Conservation (phyloP, 2,329 filamentous ascomycete species). For the Aureobasidium sp. region DNA sequence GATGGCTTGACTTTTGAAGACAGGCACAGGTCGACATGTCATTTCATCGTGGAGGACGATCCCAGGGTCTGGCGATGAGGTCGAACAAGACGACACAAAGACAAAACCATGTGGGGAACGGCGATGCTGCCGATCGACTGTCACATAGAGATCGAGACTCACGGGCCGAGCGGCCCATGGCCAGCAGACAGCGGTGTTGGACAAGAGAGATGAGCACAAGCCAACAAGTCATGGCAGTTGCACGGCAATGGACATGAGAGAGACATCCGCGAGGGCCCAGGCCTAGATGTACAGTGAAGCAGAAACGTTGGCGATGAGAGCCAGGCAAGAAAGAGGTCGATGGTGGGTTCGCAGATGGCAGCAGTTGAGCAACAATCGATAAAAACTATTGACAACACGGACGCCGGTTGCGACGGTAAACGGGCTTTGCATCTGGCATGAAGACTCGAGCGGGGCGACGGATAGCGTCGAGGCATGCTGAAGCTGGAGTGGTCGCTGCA, state of each 20-base stretch:
- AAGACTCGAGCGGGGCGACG: not conserved
- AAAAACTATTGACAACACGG: slow-evolving; percentile 7
- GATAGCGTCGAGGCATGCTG: slow-evolving; percentile 1
- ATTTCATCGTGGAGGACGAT: not conserved
- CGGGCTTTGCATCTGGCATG: slow-evolving; percentile 1
- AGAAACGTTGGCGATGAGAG: not conserved
- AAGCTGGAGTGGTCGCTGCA: not conserved
- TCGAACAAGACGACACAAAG: not conserved
- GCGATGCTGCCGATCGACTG: not conserved
- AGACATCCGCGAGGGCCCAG: not conserved
- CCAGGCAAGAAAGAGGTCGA: not conserved
- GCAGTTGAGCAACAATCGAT: slow-evolving; percentile 3
- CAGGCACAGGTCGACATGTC: not conserved
- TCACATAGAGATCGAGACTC: slow-evolving; percentile 3
- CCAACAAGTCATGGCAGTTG: not conserved
- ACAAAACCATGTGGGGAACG: not conserved
- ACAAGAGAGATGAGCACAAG: too few species aligned
- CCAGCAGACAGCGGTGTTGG: not conserved
- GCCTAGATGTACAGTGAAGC: not conserved
- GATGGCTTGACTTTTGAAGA: not conserved
- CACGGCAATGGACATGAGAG: not conserved
- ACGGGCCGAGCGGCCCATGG: not conserved
- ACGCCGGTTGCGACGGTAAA: slow-evolving; percentile 1
- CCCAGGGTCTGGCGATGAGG: not conserved
- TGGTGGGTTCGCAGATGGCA: not conserved